phyloP scores from a whole-genome alignment of 768 basidiomycete genomes.

The Porphyrellus cyaneotinctus region DNA sequence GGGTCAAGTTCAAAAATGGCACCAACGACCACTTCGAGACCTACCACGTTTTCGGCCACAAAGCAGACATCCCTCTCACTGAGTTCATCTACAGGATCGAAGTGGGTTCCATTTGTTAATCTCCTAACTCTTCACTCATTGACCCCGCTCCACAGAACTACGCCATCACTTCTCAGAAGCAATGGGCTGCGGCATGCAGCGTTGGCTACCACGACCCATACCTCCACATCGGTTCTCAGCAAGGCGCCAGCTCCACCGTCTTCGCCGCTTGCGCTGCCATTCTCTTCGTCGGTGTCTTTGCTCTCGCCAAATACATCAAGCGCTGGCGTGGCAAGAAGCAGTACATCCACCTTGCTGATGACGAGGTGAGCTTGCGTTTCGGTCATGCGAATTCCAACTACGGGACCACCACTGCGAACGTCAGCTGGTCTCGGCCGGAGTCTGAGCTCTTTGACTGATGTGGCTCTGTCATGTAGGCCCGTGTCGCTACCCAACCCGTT shows the following conservation, averaged over 20 bases:
- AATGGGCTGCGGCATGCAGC: conserved; percentile 43
- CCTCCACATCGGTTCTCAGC: conserved; percentile 30
- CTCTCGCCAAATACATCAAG: conserved; percentile 35
- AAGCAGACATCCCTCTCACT: conserved; percentile 73
- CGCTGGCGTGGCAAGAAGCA: conserved; percentile 32
- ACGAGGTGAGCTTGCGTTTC: conserved; percentile 31
- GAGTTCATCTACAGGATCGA: conserved; percentile 83
- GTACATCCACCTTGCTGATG: conserved; percentile 34
- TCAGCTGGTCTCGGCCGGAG: conserved; percentile 4
- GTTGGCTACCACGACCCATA: conserved; percentile 28
- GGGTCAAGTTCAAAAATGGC: conserved; percentile 84
- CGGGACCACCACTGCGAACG: conserved; percentile 8
- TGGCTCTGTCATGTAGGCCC: conserved; percentile 11
- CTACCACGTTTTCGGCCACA: conserved; percentile 71
- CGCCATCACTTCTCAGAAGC: conserved; percentile 40
- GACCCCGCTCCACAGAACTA: conserved; percentile 34
- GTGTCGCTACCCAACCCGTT: conserved; percentile 11
- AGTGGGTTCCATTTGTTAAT: conserved; percentile 38
- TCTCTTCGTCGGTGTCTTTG: conserved; percentile 32
- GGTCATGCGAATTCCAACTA: conserved; percentile 4
- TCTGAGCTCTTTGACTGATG: conserved; percentile 7
- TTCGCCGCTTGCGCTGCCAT: conserved; percentile 35
- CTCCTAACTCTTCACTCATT: background rate
- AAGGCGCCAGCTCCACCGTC: conserved; percentile 30
- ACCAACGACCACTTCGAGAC: conserved; percentile 59